Conservation (phyloP, 306 rosid genomes). For the Abrus precatorius region DNA sequence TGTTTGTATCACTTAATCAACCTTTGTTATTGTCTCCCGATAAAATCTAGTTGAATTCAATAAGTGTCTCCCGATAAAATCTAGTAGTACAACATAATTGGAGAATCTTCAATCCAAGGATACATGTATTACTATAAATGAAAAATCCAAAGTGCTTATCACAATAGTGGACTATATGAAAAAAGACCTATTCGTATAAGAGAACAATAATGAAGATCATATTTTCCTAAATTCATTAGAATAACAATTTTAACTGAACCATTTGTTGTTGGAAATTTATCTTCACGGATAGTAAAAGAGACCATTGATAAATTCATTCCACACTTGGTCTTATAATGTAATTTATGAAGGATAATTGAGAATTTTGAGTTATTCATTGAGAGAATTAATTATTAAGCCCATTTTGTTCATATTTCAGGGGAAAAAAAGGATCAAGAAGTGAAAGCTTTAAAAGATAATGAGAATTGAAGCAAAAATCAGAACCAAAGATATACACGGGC, state of each 20-base stretch:
- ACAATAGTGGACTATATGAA: conserved; percentile 40
- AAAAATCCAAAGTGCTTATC: conserved; percentile 42
- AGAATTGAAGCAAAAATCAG: too few species aligned
- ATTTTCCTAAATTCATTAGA: conserved; percentile 30
- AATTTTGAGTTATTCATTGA: conserved; percentile 34
- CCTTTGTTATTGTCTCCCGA: conserved; percentile 43
- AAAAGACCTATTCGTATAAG: conserved; percentile 46
- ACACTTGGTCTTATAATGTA: too few species aligned
- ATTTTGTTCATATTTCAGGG: too few species aligned
- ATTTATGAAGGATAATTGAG: too few species aligned
- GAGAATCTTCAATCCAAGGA: conserved; percentile 46
- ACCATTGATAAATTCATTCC: neutral
- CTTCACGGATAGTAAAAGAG: conserved; percentile 43
- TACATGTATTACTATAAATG: conserved; percentile 41
- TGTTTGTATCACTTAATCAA: conserved; percentile 58
- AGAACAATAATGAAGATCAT: conserved; percentile 42
- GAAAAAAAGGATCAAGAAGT: too few species aligned
- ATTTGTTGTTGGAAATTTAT: conserved; percentile 44
- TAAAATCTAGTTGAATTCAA: conserved; percentile 49
- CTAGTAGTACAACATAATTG: conserved; percentile 34
- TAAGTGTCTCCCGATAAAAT: conserved; percentile 46
- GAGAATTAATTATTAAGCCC: too few species aligned
- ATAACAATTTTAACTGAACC: conserved; percentile 43
- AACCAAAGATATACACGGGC: too few species aligned
- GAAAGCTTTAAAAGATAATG: too few species aligned